These are phyloP conservation scores for Gynochthodes officinalis DNA, from an alignment of 257 asterid species.

Conservation along the genomic window DNA sequence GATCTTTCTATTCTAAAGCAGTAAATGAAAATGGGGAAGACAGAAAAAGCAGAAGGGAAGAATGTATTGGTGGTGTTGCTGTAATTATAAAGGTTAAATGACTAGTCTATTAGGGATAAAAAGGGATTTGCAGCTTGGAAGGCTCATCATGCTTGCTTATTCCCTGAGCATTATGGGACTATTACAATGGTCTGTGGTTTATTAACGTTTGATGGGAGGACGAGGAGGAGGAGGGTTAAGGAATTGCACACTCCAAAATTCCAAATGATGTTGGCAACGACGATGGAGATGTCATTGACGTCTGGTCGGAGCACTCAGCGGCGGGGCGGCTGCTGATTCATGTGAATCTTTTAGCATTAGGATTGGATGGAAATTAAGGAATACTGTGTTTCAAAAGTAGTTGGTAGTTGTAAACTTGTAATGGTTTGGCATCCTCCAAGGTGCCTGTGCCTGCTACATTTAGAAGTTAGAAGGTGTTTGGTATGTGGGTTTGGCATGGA, in stretches of 20 bases:
- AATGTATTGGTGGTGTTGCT: neutral
- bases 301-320: neutral
- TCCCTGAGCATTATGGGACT: neutral
- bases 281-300: slow-evolving; percentile 17
- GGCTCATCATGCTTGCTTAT: neutral
- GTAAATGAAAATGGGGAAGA: neutral
- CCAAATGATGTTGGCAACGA: neutral
- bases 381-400: neutral
- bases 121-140: neutral
- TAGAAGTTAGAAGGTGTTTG: too few relatives aligned
- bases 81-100: neutral
- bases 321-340: slow-evolving; percentile 1
- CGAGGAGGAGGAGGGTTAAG: slow-evolving; percentile 6
- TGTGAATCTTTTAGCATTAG: neutral
- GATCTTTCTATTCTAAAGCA: too few relatives aligned
- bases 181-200: slow-evolving; percentile 2
- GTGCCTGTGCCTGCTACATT: too few relatives aligned
- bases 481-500: too few relatives aligned
- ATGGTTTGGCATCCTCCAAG: too few relatives aligned
- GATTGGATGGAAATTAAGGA: neutral
- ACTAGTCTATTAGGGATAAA: neutral
- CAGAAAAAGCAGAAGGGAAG: neutral
- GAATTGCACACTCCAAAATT: neutral
- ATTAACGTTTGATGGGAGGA: slow-evolving; percentile 13
- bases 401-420: too few relatives aligned